phyloP scores from a whole-genome alignment of 805 yeast species.

The Kuraishia molischiana region DNA sequence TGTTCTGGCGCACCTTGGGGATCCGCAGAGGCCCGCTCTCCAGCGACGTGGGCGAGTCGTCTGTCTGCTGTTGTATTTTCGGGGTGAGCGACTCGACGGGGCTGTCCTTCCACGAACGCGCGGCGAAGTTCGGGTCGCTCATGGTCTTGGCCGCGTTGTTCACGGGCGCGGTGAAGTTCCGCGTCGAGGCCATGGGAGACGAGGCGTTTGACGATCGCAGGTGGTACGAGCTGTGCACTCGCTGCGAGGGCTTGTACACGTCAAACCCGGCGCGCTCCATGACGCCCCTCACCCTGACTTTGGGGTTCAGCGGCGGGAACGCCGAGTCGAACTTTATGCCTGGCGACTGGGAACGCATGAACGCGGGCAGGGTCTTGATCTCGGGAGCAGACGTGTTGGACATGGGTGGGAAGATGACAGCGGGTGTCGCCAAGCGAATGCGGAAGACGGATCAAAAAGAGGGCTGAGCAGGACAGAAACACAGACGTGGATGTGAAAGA shows the following conservation, averaged over 20 bases:
- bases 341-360: conserved; percentile 16
- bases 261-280: conserved; percentile 82
- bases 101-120: background rate
- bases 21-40: background rate
- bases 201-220: background rate
- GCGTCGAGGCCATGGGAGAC: background rate
- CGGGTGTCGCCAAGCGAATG: too few relatives aligned
- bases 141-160: background rate
- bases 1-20: background rate
- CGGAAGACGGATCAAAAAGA: too few relatives aligned
- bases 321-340: conserved; percentile 34
- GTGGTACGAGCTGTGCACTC: background rate
- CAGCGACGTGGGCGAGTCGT: too few relatives aligned
- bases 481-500: too few relatives aligned
- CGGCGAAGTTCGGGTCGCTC: background rate
- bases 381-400: too few relatives aligned
- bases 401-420: too few relatives aligned
- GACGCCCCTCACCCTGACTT: conserved; percentile 54
- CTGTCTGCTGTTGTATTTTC: too few relatives aligned
- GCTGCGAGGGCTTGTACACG: conserved; percentile 22
- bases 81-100: background rate
- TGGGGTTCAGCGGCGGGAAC: conserved; percentile 63
- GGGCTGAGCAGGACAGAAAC: too few relatives aligned
- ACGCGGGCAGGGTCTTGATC: conserved; percentile 16
- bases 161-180: conserved; percentile 2